Base-by-base conservation (phyloP, 192 early-diverging fungal genomes). In the Glomus cerebriforme region DNA sequence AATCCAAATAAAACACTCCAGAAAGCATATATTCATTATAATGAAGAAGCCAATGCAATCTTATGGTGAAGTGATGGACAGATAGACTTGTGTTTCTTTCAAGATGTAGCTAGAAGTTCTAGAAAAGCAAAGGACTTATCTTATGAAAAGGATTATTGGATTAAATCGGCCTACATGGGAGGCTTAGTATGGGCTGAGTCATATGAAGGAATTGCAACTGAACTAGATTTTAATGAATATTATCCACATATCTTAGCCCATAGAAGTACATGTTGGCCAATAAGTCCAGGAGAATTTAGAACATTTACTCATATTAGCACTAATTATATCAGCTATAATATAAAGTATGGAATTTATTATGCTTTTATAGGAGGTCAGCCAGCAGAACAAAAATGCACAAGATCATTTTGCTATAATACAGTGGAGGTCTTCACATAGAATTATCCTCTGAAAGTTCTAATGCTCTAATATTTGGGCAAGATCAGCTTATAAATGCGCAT, bases 391-490 rank as follows among this genome's bases (percentile, higher is more conserved):
- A 68, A 68, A 68, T 68, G 32, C 32, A 68, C 6, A 68, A 68
- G 66, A 19, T 1, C 2, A 32, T 68, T 68, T 68, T 5, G 7
- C 6, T 68, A 68, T 68, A 68, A 68, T 37, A 2, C 66, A 5
- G 32, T 9, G 32, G 66, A 31, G 34, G 35, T 68, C 66, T 68
- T 68, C 4, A 68, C 34, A 68, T 68, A 68, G 27, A 68, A 24
- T 68, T 68, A 68, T 68, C 66, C 0, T 31, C 66, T 19, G 31
- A 68, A 68, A 68, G 66, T 37, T 29, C 10, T 68, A 68, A 68
- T 68, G 66, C 66, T 13, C 15, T 37, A 68, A 37, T 68, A 37
- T 68, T 35, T 37, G 66, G 15, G 12, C 34, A 12, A 68, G 8
- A 0, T 67, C 1, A 67, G 10, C 31, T 67, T 12, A 67, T 35